These are phyloP conservation scores for Prunus mira DNA, from an alignment of 306 rosid genomes.

Conservation along the genomic window DNA sequence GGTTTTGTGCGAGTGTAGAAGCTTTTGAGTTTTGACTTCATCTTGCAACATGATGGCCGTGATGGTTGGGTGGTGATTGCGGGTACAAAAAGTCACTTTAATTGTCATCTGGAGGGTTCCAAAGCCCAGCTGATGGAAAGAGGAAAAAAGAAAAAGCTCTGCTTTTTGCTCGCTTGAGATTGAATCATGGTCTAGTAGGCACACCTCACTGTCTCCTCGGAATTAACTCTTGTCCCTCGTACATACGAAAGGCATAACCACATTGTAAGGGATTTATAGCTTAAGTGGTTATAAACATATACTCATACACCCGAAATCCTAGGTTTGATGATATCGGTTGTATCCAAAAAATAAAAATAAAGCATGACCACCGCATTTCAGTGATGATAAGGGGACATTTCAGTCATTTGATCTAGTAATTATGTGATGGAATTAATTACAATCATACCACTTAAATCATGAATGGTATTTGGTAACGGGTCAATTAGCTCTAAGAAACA, in stretches of 20 bases:
- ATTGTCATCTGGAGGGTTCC: conserved; percentile 31
- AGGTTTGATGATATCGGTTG: too few species aligned
- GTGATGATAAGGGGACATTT: background rate
- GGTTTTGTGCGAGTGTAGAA: background rate
- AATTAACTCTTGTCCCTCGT: conserved; percentile 21
- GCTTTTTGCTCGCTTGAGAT: conserved; percentile 29
- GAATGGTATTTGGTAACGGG: conserved; percentile 60
- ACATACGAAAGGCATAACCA: too few species aligned
- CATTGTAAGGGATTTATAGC: too few species aligned
- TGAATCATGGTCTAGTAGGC: conserved; percentile 31
- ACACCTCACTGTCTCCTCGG: conserved; percentile 40
- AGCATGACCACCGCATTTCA: background rate
- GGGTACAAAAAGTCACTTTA: conserved; percentile 30
- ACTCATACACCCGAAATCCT: too few species aligned
- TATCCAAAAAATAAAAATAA: too few species aligned
- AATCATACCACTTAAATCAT: conserved; percentile 30
- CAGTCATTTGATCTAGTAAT: background rate
- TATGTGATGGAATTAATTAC: conserved; percentile 18
- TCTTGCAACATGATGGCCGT: conserved; percentile 18
- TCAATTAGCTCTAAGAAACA: conserved; percentile 24
- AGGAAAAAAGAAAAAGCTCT: background rate
- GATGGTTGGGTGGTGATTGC: conserved; percentile 49
- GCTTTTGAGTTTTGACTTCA: background rate
- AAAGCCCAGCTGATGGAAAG: conserved; percentile 16
- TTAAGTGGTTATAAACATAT: too few species aligned